phyloP scores from a whole-genome alignment of 768 basidiomycete genomes.

The Dentipellis fragilis region DNA sequence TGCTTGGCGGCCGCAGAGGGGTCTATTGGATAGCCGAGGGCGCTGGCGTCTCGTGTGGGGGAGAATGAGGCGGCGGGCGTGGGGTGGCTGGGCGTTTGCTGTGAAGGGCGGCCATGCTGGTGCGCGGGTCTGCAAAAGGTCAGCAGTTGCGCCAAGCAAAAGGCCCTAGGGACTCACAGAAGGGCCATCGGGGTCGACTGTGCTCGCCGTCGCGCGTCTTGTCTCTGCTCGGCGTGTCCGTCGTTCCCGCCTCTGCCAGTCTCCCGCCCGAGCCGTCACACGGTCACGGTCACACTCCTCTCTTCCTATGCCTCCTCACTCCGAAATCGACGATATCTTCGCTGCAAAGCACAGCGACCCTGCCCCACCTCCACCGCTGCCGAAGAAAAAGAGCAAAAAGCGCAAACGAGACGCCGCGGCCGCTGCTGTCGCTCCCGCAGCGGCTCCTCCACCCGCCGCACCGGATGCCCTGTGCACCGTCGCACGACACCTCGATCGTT shows the following conservation, averaged over 20 bases:
- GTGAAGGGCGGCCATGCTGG: background rate
- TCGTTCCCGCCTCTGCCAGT: background rate
- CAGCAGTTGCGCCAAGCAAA: background rate
- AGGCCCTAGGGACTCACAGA: conserved; percentile 9
- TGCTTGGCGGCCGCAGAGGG: conserved; percentile 64
- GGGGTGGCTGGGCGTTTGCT: background rate
- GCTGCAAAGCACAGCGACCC: conserved; percentile 30
- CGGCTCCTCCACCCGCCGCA: conserved; percentile 17
- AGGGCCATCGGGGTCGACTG: conserved; percentile 11
- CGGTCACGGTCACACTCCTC: background rate
- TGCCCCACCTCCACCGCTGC: conserved; percentile 13
- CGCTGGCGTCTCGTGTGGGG: background rate
- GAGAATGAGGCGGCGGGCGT: background rate
- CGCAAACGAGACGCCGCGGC: conserved; percentile 19
- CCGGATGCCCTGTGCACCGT: conserved; percentile 49
- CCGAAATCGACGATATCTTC: conserved; percentile 85
- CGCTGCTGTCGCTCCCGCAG: conserved; percentile 5
- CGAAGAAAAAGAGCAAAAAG: conserved; percentile 41
- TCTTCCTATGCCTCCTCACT: conserved; percentile 21
- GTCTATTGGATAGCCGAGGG: conserved; percentile 33
- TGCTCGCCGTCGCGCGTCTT: conserved; percentile 9
- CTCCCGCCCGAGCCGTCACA: background rate
- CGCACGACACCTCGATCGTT: conserved; percentile 46
- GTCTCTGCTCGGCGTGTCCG: background rate
- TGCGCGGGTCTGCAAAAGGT: conserved; percentile 2